Conservation (phyloP, 2,329 filamentous ascomycete species). For the Pseudocercospora musae region DNA sequence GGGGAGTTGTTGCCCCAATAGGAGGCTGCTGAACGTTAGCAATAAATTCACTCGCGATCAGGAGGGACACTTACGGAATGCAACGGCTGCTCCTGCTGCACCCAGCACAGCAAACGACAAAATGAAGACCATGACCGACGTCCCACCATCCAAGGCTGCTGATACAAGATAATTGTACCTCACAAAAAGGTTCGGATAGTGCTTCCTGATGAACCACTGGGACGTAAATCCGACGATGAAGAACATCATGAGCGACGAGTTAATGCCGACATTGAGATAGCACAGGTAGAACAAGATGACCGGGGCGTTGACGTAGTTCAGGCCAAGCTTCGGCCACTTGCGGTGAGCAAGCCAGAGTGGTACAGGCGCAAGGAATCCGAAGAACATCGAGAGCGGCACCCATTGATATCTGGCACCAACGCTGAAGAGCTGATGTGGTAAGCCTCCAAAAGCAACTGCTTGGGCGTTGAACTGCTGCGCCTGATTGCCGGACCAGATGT, state of each 20-base stretch:
- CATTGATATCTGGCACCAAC: constrained; percentile 35
- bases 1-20: not conserved
- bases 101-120: constrained; percentile 40
- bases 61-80: constrained; percentile 47
- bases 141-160: constrained; percentile 37
- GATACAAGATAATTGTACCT: constrained; percentile 38
- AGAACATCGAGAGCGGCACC: constrained; percentile 41
- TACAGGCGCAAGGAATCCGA: constrained; percentile 45
- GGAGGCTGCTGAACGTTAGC: not conserved
- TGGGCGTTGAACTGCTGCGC: constrained; percentile 47
- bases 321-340: constrained; percentile 1
- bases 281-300: constrained; percentile 44
- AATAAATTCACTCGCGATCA: not conserved
- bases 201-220: constrained; percentile 54
- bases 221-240: constrained; percentile 71
- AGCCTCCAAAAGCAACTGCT: constrained; percentile 40
- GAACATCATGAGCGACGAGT: constrained; percentile 28
- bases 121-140: constrained; percentile 37
- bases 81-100: constrained; percentile 38
- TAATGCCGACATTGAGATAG: constrained; percentile 40
- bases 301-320: constrained; percentile 35
- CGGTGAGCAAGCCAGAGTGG: constrained; percentile 32
- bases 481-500: constrained; percentile 49
- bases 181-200: constrained; percentile 30
- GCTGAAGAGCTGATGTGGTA: constrained; percentile 42